A percentile compares a stretch with the other conserved stretches of the same genome.
Evolutionary conservation across 805 yeast genomes (phyloP).

Genomic region (Saccharomycopsis sp.): DNA sequence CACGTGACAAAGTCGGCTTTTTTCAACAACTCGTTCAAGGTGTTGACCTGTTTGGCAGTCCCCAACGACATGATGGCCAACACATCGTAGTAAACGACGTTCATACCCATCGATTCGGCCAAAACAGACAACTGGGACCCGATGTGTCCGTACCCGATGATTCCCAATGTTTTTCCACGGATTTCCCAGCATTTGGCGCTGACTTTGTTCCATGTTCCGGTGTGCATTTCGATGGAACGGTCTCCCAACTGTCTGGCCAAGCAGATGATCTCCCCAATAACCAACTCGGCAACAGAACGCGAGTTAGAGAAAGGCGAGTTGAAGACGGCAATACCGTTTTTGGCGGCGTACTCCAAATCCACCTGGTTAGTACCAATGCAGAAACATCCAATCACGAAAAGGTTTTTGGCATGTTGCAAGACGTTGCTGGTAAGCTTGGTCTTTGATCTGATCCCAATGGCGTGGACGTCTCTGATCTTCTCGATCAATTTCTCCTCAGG

Average conservation of each 20-base stretch:
- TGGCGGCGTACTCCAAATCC: constrained; percentile 85
- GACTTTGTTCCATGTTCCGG: constrained; percentile 98
- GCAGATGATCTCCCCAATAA: constrained; percentile 88
- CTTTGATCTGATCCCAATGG: constrained; percentile 96
- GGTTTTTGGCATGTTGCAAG: constrained; percentile 78
- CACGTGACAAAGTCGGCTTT: constrained; percentile 83
- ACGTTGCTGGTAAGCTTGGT: constrained; percentile 79
- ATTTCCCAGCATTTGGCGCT: constrained; percentile 96
- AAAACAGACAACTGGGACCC: constrained; percentile 94
- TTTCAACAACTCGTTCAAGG: constrained; percentile 74
- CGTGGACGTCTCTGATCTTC: constrained; percentile 89
- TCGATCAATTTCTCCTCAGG: constrained; percentile 92
- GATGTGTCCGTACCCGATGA: constrained; percentile 96
- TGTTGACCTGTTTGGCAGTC: constrained; percentile 86
- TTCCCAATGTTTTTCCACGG: constrained; percentile 96
- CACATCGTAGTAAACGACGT: constrained; percentile 88
- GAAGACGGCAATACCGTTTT: constrained; percentile 91
- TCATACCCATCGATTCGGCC: constrained; percentile 98
- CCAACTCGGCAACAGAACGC: constrained; percentile 96
- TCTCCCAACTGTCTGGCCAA: constrained; percentile 96
- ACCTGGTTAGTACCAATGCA: constrained; percentile 99
- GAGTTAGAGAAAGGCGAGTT: constrained; percentile 98
- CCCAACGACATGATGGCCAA: constrained; percentile 93
- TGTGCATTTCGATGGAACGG: constrained; percentile 90
- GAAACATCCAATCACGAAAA: constrained; percentile 92